A percentile compares a stretch with the other conserved stretches of the same genome.
Evolutionary conservation across 805 yeast genomes (phyloP).

Genomic region (Monosporozyma servazzii): DNA sequence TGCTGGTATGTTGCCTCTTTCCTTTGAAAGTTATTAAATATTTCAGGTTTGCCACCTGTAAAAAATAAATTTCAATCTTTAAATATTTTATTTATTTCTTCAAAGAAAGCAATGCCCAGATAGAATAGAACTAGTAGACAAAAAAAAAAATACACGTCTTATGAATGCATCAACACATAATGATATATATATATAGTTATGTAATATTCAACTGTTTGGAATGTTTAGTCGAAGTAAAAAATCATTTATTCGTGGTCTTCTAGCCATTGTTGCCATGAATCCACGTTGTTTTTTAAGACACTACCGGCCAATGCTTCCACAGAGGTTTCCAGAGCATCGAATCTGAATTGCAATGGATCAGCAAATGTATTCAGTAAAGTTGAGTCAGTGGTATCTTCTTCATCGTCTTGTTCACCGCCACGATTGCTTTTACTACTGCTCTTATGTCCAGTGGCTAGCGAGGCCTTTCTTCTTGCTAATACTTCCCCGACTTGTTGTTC

Average conservation of each 20-base stretch:
- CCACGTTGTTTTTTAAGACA: constrained; percentile 45
- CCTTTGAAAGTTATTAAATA: background rate
- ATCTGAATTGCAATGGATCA: constrained; percentile 36
- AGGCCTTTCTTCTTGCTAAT: constrained; percentile 37
- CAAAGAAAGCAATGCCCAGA: background rate
- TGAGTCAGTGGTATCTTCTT: constrained; percentile 9
- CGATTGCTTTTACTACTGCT: constrained; percentile 7
- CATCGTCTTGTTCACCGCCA: constrained; percentile 18
- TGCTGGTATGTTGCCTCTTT: background rate
- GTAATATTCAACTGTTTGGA: background rate
- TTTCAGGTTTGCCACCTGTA: background rate
- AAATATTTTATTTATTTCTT: background rate
- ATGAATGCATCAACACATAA: no score
- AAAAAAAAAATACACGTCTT: no score
- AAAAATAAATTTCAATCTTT: background rate
- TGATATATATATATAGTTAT: background rate
- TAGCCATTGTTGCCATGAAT: constrained; percentile 69
- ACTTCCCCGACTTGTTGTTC: constrained; percentile 54
- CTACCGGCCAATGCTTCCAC: constrained; percentile 69
- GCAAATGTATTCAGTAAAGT: background rate
- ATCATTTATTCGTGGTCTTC: constrained; percentile 35
- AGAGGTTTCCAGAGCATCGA: constrained; percentile 63
- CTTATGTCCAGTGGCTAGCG: constrained; percentile 19
- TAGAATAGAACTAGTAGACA: no score
- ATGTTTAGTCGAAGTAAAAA: background rate